A percentile compares a stretch with the other conserved stretches of the same genome.
Conservation (phyloP, 345 rosid genomes). For the Lepidium sativum region DNA sequence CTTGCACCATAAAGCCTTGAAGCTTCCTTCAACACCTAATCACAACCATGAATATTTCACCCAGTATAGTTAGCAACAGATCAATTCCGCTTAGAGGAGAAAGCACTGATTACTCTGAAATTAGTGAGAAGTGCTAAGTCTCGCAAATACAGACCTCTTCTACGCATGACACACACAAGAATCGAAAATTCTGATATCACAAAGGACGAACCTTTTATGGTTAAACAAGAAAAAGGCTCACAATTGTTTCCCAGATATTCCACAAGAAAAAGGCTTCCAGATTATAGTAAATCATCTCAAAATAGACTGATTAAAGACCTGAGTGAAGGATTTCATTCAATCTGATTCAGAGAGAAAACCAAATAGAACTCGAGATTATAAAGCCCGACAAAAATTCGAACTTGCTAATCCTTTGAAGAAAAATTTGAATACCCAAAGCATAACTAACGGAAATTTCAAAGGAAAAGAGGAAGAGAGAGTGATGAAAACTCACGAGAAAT, state of each 20-base stretch:
- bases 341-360: background rate
- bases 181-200: background rate
- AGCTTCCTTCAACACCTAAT: conserved; percentile 79
- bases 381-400: background rate
- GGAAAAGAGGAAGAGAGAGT: background rate
- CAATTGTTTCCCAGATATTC: background rate
- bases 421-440: background rate
- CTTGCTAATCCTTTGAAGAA: background rate
- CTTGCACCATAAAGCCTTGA: conserved; percentile 87
- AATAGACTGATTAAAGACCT: background rate
- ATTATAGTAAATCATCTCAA: background rate
- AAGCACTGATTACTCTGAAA: background rate
- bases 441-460: background rate
- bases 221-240: background rate
- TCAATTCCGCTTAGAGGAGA: background rate
- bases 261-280: background rate
- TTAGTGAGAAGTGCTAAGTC: background rate
- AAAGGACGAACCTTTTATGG: background rate
- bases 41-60: conserved; percentile 1
- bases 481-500: conserved; percentile 36
- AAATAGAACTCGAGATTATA: background rate
- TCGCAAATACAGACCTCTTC: background rate
- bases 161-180: background rate
- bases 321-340: background rate
- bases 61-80: background rate